Percentiles rank a stretch among this genome's conserved stretches.
Conservation (phyloP, 805 yeast genomes). For the Pachysolen tannophilus region DNA sequence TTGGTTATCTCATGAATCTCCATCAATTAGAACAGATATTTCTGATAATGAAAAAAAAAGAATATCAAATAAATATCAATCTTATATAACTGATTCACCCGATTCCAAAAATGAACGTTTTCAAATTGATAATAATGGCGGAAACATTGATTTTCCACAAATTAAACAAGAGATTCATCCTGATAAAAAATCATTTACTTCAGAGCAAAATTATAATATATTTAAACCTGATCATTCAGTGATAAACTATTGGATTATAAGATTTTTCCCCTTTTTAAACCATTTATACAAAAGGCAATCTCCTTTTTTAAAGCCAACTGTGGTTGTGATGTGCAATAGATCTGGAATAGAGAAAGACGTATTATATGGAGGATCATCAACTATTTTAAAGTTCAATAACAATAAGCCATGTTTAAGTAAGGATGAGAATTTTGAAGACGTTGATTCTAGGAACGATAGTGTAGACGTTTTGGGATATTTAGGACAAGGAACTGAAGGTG, state of each 20-base stretch:
- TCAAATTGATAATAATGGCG: no score
- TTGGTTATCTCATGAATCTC: constrained; percentile 59
- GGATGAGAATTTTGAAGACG: constrained; percentile 14
- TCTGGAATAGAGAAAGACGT: constrained; percentile 69
- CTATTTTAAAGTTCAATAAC: constrained; percentile 48
- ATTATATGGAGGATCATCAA: constrained; percentile 60
- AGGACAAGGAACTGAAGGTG: constrained; percentile 60
- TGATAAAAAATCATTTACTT: no score
- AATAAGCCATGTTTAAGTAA: constrained; percentile 14
- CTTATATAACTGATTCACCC: no score
- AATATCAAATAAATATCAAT: no score
- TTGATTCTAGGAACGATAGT: constrained; percentile 39
- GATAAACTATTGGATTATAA: constrained; percentile 64
- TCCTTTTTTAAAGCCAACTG: constrained; percentile 12
- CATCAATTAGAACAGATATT: constrained; percentile 18
- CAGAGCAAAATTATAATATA: neutral
- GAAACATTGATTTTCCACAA: no score
- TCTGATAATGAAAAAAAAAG: neutral
- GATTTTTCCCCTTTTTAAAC: constrained; percentile 57
- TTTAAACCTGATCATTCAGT: constrained; percentile 37
- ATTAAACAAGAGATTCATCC: no score
- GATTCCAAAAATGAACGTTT: no score
- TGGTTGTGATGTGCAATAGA: constrained; percentile 59
- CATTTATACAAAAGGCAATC: constrained; percentile 21
- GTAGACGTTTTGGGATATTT: constrained; percentile 48